These are phyloP conservation scores for Carex kokanica DNA, from an alignment of 176 grass and related monocot genomes.

Conservation along the genomic window DNA sequence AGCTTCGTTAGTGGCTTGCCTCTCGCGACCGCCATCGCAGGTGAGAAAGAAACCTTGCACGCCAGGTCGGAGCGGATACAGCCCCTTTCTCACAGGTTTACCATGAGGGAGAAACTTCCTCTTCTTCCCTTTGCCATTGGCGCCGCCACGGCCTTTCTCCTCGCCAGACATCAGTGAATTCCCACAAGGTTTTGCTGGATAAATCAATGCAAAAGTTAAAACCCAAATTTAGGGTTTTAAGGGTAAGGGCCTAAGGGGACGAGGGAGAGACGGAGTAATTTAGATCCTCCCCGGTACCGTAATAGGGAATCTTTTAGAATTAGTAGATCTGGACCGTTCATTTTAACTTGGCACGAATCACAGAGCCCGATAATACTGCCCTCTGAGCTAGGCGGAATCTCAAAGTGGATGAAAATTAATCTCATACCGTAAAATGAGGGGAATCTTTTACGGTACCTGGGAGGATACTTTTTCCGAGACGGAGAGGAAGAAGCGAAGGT, in stretches of 20 bases:
- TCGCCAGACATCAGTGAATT: constrained; percentile 36
- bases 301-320: too few species aligned
- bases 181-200: background rate
- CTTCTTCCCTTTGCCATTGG: constrained; percentile 60
- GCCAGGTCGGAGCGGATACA: constrained; percentile 64
- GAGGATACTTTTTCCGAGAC: too few species aligned
- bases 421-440: too few species aligned
- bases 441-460: too few species aligned
- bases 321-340: too few species aligned
- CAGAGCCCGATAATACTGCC: too few species aligned
- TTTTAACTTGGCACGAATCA: background rate
- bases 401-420: too few species aligned
- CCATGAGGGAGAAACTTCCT: constrained; percentile 76
- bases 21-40: constrained; percentile 87
- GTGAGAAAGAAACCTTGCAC: constrained; percentile 97
- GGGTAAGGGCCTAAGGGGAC: background rate
- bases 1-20: constrained; percentile 81
- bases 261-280: background rate
- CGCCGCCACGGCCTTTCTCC: constrained; percentile 29
- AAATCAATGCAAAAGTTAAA: background rate
- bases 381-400: too few species aligned
- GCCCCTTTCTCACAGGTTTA: constrained; percentile 75
- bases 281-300: too few species aligned
- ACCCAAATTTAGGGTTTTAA: constrained; percentile 11
- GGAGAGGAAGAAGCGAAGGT: background rate